phyloP scores from a whole-genome alignment of 2,329 filamentous ascomycete genomes.

The Scedosporium minutisporum region DNA sequence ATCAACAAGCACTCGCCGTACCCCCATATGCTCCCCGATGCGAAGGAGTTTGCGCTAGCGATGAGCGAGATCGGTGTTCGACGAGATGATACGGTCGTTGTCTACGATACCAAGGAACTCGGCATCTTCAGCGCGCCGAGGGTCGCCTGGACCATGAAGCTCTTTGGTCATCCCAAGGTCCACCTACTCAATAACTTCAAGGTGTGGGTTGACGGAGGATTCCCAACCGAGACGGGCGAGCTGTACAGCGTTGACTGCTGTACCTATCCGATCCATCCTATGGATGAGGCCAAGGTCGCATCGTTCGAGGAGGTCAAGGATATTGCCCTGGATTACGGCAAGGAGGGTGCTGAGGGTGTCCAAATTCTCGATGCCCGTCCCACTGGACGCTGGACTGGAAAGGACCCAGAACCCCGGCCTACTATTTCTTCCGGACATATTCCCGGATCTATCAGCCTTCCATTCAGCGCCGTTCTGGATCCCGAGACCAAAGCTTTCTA shows the following conservation, averaged over 20 bases:
- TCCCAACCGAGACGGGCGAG: constrained; percentile 72
- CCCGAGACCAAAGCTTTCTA: constrained; percentile 73
- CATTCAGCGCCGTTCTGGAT: constrained; percentile 72
- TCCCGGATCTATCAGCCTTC: constrained; percentile 75
- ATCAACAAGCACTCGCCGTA: constrained; percentile 83
- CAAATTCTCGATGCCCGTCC: constrained; percentile 86
- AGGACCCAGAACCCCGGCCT: constrained; percentile 74
- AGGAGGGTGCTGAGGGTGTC: constrained; percentile 72
- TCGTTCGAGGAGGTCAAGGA: constrained; percentile 76
- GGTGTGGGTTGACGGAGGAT: constrained; percentile 78
- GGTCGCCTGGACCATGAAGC: constrained; percentile 84
- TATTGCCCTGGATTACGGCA: constrained; percentile 64
- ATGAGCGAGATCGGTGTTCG: constrained; percentile 85
- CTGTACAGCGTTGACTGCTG: constrained; percentile 58
- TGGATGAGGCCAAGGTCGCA: constrained; percentile 57
- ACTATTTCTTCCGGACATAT: constrained; percentile 87
- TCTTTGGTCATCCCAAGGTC: constrained; percentile 82
- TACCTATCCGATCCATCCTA: constrained; percentile 56
- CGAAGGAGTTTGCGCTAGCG: constrained; percentile 71
- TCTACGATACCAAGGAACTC: constrained; percentile 85
- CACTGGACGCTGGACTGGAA: constrained; percentile 69
- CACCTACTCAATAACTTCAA: constrained; percentile 94
- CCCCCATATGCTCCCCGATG: constrained; percentile 88
- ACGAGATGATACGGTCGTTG: constrained; percentile 79
- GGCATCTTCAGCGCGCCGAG: constrained; percentile 92